These are phyloP conservation scores for Citrullus amarus DNA, from an alignment of 306 rosid species.

Conservation along the genomic window DNA sequence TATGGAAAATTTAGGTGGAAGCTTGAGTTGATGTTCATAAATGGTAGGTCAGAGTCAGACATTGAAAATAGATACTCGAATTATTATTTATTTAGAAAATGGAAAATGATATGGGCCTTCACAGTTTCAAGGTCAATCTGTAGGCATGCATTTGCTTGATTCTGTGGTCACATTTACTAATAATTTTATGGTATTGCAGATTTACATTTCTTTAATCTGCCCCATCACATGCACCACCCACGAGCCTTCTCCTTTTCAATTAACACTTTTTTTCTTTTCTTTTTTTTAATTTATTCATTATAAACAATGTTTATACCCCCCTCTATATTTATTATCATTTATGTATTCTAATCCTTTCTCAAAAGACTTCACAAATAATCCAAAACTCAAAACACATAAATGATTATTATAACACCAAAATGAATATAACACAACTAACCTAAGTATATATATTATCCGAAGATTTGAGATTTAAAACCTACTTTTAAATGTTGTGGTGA, in stretches of 20 bases:
- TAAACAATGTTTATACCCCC: not conserved
- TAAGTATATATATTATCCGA: too few relatives aligned
- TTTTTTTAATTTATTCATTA: not conserved
- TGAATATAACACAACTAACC: too few relatives aligned
- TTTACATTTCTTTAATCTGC: not conserved
- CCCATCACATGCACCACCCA: constrained; percentile 4
- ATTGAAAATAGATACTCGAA: not conserved
- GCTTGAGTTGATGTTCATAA: not conserved
- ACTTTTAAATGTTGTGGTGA: too few relatives aligned
- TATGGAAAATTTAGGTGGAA: not conserved
- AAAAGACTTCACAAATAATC: not conserved
- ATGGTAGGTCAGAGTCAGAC: not conserved
- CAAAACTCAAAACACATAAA: not conserved
- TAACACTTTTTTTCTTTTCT: not conserved
- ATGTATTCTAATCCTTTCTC: not conserved
- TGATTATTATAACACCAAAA: too few relatives aligned
- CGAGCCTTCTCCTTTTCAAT: not conserved
- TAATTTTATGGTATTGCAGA: not conserved
- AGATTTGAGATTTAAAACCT: too few relatives aligned
- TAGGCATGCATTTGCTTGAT: not conserved
- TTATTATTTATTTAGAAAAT: not conserved
- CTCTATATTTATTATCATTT: not conserved
- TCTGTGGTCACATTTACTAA: not conserved
- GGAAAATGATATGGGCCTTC: not conserved
- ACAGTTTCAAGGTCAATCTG: not conserved